Evolutionary conservation across 768 basidiomycete genomes (phyloP), one percentile per base, ranked within the genome.

Genomic region (Termitomyces sp.): DNA sequence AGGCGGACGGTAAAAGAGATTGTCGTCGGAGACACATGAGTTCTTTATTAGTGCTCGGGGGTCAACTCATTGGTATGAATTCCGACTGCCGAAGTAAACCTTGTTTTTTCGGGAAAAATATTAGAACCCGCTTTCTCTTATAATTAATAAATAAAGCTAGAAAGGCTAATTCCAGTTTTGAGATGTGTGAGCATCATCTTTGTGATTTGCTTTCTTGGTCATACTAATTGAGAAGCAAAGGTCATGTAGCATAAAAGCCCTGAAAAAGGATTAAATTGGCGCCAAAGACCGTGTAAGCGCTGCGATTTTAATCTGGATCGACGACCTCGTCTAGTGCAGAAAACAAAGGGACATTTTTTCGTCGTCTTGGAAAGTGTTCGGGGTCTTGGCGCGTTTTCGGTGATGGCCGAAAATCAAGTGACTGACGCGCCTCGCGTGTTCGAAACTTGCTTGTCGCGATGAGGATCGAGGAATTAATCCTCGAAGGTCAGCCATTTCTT

Each of bases 391-490:
- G 20, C 50, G 33, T 22, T 53, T 54, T 37, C 63, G 63, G 59
- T 60, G 59, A 62, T 60, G 41, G 42, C 63, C 63, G 59, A 55
- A 50, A 42, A 13, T 41, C 58, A 59, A 60, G 60, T 63, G 60
- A 65, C 62, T 47, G 54, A 63, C 64, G 64, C 64, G 64, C 50
- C 30, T 36, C 57, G 42, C 61, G 33, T 42, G 46, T 49, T 56
- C 24, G 11, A 45, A 51, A 31, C 36, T 42, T 45, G 13, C 46
- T 41, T 55, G 58, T 49, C 51, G 77, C 66, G 58, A 96, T 96
- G 95, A 80, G 94, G 64, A 95, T 97, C 64, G 93, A 96, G 70
- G 96, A 98, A 68, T 86, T 98, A 30, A 89, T 98, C 58, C 82
- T 98, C 55, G 96, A 98, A 73, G 94, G 93, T 84, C 65, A 36